Evolutionary conservation across 202 grass and related monocot species (phyloP).

Genomic region (Carex sylvatica): DNA sequence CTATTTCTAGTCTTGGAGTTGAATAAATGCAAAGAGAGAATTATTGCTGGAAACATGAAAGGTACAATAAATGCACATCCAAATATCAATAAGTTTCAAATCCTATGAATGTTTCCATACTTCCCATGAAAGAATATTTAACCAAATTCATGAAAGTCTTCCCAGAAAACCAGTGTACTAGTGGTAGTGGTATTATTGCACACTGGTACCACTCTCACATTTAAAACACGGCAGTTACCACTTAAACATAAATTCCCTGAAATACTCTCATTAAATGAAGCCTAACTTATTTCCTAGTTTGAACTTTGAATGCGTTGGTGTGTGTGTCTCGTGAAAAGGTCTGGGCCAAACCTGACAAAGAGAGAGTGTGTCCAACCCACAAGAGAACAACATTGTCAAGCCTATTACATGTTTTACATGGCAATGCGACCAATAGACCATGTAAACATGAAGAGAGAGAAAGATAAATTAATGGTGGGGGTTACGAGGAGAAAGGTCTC

Average conservation of each 20-base stretch:
- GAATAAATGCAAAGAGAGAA: conserved; percentile 27
- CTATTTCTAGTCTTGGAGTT: conserved; percentile 24
- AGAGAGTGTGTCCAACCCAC: conserved; percentile 55
- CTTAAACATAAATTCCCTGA: conserved; percentile 5
- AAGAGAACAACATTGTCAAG: conserved; percentile 36
- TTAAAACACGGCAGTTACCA: conserved; percentile 32
- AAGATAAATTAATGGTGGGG: neutral
- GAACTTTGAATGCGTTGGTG: conserved; percentile 12
- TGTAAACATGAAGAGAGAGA: conserved; percentile 44
- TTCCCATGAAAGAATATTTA: conserved; percentile 53
- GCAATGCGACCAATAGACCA: conserved; percentile 17
- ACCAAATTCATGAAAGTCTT: conserved; percentile 51
- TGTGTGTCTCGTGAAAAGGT: conserved; percentile 32
- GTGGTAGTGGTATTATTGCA: neutral
- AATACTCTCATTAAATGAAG: conserved; percentile 23
- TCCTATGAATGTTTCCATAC: conserved; percentile 42
- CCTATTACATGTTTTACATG: conserved; percentile 3
- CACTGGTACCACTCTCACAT: conserved; percentile 16
- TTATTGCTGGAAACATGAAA: conserved; percentile 40
- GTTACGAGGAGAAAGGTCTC: conserved; percentile 23
- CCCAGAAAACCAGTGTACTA: conserved; percentile 25
- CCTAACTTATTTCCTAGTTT: conserved; percentile 23
- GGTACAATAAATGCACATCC: conserved; percentile 22
- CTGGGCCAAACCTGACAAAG: conserved; percentile 40
- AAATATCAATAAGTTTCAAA: conserved; percentile 51